A percentile compares a stretch with the other conserved stretches of the same genome.
phyloP scores from a whole-genome alignment of 257 asterid species.

The Nicotiana tabacum region DNA sequence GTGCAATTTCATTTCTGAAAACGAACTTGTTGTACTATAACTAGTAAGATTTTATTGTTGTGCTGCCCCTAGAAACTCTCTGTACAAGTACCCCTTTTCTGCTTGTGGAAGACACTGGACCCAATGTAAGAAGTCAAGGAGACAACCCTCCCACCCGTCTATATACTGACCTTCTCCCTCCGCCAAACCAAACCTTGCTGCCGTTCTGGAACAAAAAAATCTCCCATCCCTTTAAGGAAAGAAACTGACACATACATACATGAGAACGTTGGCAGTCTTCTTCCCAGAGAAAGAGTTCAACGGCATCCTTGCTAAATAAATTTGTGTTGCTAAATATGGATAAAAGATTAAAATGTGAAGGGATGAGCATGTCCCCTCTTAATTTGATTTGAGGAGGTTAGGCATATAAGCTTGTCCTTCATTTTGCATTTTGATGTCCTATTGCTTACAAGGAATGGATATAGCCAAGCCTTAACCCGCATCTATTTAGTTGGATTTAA shows the following conservation, averaged over 20 bases:
- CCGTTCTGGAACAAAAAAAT: neutral
- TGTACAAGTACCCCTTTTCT: neutral
- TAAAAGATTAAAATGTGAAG: too few relatives aligned
- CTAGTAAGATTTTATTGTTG: too few relatives aligned
- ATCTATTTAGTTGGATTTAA: too few relatives aligned
- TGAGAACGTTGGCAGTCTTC: too few relatives aligned
- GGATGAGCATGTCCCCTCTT: neutral
- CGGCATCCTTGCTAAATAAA: too few relatives aligned
- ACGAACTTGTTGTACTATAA: too few relatives aligned
- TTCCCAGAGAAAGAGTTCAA: too few relatives aligned
- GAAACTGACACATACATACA: neutral
- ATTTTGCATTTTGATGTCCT: neutral
- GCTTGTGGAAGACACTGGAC: neutral
- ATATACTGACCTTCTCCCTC: neutral
- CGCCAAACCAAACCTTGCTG: neutral
- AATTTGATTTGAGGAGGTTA: neutral
- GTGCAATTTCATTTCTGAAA: neutral
- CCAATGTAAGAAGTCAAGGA: neutral
- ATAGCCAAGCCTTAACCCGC: too few relatives aligned
- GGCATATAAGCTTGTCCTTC: neutral
- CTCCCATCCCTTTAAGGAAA: neutral
- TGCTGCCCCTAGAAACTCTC: neutral
- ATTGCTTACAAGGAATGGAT: neutral
- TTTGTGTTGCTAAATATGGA: too few relatives aligned
- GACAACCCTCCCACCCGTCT: neutral